These are phyloP conservation scores for Trametes coccinea DNA, from an alignment of 768 basidiomycete species.

Conservation along the genomic window DNA sequence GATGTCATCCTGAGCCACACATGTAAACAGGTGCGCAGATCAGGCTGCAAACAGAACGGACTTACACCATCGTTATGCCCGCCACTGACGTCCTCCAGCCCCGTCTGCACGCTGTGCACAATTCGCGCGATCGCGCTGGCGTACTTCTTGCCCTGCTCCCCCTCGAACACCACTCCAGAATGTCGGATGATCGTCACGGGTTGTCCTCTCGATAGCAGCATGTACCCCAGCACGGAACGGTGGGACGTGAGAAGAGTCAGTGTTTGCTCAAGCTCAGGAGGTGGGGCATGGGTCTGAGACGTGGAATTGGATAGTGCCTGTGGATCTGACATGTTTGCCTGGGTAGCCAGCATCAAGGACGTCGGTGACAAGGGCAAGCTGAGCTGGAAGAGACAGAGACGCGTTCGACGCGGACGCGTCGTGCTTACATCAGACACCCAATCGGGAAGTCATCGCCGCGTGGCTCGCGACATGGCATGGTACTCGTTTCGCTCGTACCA, in stretches of 20 bases:
- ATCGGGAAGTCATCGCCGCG: too few relatives aligned
- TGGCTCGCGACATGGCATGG: too few relatives aligned
- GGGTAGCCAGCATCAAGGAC: constrained; percentile 18
- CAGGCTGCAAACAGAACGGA: constrained; percentile 18
- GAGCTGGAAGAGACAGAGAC: neutral
- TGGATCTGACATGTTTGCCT: constrained; percentile 11
- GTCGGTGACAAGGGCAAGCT: neutral
- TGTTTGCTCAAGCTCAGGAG: constrained; percentile 81
- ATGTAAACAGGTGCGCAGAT: neutral
- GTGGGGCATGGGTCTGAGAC: constrained; percentile 5
- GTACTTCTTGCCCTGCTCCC: constrained; percentile 77
- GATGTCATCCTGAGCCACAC: constrained; percentile 67
- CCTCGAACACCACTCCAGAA: constrained; percentile 83
- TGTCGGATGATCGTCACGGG: constrained; percentile 81
- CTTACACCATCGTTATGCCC: constrained; percentile 61
- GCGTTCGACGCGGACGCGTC: neutral
- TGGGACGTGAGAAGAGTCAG: constrained; percentile 75
- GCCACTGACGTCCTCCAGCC: constrained; percentile 73
- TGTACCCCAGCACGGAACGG: constrained; percentile 83
- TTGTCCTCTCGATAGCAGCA: constrained; percentile 73
- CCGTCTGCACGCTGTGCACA: constrained; percentile 75
- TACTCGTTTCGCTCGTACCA: too few relatives aligned
- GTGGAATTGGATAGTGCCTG: constrained; percentile 7
- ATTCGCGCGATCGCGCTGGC: constrained; percentile 72
- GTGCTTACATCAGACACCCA: neutral